A percentile compares a stretch with the other conserved stretches of the same genome.
Conservation (phyloP, 257 asterid genomes). For the Scutellaria barbata region DNA sequence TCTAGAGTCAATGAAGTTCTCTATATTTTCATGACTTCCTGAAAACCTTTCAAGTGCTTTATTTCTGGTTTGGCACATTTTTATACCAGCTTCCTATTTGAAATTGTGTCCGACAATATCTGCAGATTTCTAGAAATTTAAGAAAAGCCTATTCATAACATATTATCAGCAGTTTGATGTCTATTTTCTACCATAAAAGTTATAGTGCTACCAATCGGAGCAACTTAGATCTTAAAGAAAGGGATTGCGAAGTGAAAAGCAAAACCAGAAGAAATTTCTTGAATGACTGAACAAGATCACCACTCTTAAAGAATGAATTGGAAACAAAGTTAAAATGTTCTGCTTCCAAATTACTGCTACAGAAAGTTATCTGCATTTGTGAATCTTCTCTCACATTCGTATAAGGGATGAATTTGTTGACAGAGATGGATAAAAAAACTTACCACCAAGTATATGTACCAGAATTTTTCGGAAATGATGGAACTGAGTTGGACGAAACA, state of each 20-base stretch:
- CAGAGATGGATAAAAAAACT: conserved; percentile 34
- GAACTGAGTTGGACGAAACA: conserved; percentile 88
- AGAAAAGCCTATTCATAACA: background rate
- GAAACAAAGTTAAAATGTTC: background rate
- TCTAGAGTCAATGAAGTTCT: conserved; percentile 4
- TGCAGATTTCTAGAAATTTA: background rate
- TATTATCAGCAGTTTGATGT: background rate
- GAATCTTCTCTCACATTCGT: background rate
- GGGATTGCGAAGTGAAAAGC: background rate
- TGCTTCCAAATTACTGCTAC: background rate
- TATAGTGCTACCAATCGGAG: background rate
- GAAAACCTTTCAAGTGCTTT: background rate
- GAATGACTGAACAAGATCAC: conserved; percentile 12
- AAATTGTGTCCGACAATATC: background rate
- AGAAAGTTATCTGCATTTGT: conserved; percentile 10
- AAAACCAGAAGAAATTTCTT: background rate
- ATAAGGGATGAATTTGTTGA: background rate
- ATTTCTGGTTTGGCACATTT: background rate
- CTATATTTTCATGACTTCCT: background rate
- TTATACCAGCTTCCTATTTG: background rate
- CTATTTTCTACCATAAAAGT: background rate
- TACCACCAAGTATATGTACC: conserved; percentile 91
- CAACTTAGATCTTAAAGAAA: background rate
- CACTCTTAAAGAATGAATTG: background rate
- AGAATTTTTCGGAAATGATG: conserved; percentile 81